Percentiles rank a stretch among this genome's conserved stretches.
phyloP scores from a whole-genome alignment of 2,329 filamentous ascomycete species.

The Colletotrichum chrysophilum region DNA sequence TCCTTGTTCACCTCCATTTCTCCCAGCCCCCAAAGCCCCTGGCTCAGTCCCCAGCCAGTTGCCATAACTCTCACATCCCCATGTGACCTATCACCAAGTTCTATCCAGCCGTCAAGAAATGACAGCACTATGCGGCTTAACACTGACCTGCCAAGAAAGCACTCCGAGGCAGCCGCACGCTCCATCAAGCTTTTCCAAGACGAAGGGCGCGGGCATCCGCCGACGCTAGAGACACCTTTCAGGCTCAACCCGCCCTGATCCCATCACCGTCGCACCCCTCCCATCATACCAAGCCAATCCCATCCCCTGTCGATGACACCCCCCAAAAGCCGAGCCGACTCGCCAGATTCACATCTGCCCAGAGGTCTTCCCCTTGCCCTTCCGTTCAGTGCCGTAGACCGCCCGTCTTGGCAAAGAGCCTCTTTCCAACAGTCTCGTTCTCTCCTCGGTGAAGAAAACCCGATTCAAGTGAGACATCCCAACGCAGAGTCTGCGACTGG shows the following conservation, averaged over 20 bases:
- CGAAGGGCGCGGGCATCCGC: not conserved
- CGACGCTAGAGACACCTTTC: not conserved
- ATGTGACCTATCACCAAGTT: not conserved
- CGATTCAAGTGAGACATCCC: not conserved
- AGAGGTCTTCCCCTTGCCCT: not conserved
- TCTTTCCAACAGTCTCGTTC: not conserved
- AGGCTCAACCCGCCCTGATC: not conserved
- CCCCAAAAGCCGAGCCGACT: not conserved
- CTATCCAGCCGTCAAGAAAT: not conserved
- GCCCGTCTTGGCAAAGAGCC: not conserved
- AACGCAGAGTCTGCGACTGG: not conserved
- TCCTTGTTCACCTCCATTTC: not conserved
- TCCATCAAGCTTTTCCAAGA: not conserved
- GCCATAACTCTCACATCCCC: not conserved
- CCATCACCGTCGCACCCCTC: not conserved
- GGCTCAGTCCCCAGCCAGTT: not conserved
- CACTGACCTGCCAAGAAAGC: not conserved
- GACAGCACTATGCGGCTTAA: not conserved
- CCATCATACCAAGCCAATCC: not conserved
- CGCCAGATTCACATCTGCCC: not conserved
- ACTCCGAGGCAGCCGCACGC: not conserved
- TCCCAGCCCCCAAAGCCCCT: not conserved
- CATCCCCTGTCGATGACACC: not conserved
- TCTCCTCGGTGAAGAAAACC: not conserved
- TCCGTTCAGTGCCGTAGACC: not conserved